Evolutionary conservation across 2,329 filamentous ascomycete genomes (phyloP).

Genomic region (Coniosporium tulheliwenetii): DNA sequence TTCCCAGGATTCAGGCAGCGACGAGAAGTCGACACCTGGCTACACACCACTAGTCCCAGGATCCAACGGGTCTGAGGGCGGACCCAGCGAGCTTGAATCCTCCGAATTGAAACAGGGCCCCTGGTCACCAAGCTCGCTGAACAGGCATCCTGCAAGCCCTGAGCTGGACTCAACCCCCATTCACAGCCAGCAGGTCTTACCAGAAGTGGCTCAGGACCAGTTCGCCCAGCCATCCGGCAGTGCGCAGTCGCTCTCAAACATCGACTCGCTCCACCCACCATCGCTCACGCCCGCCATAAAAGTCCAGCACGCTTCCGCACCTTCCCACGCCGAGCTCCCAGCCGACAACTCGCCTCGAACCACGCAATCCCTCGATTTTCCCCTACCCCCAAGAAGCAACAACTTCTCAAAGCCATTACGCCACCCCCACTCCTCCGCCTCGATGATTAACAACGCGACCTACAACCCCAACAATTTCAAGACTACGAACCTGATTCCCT

Average conservation of each 20-base stretch:
- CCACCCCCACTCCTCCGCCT: neutral
- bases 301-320: no score
- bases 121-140: neutral
- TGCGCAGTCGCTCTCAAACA: no score
- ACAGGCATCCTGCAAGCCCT: neutral
- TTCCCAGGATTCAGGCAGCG: neutral
- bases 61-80: neutral
- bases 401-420: neutral
- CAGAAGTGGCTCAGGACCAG: no score
- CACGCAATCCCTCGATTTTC: neutral
- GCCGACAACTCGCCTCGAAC: neutral
- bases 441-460: neutral
- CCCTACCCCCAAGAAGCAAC: neutral
- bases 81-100: neutral
- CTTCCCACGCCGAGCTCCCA: neutral
- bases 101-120: neutral
- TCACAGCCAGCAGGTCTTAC: no score
- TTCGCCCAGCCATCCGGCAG: no score
- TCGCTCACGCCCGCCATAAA: no score
- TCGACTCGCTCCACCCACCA: no score
- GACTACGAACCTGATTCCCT: neutral
- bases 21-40: neutral
- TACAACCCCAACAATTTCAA: neutral
- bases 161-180: neutral
- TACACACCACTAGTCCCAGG: neutral